Conservation (phyloP, 177 flowering plant species). For the Vitis hybrid region DNA sequence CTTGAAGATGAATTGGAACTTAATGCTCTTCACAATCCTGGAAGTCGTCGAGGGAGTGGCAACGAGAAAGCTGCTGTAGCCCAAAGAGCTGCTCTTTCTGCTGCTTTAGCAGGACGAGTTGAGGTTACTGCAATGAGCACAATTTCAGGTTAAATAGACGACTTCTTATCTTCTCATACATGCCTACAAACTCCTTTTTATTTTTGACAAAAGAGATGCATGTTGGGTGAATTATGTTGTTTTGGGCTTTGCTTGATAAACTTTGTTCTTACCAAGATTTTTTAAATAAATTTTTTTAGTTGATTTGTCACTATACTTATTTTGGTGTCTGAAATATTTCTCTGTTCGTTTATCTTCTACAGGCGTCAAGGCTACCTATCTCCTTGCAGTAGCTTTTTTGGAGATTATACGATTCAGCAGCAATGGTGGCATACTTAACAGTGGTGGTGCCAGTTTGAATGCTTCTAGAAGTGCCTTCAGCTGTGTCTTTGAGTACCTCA, state of each 20-base stretch:
- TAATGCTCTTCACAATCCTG: slow-evolving; percentile 98
- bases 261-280: background rate
- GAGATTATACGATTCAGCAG: slow-evolving; percentile 96
- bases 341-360: slow-evolving; percentile 14
- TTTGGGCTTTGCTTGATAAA: background rate
- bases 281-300: background rate
- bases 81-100: slow-evolving; percentile 92
- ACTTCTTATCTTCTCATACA: background rate
- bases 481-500: slow-evolving; percentile 95
- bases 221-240: background rate
- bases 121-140: slow-evolving; percentile 88
- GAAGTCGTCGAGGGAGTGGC: slow-evolving; percentile 88
- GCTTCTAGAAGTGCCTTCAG: slow-evolving; percentile 93
- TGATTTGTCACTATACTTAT: background rate
- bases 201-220: too few relatives aligned
- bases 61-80: slow-evolving; percentile 94
- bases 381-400: slow-evolving; percentile 90
- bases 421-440: slow-evolving; percentile 97
- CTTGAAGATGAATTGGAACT: slow-evolving; percentile 99
- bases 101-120: slow-evolving; percentile 94
- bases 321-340: slow-evolving; percentile 6
- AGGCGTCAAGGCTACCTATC: slow-evolving; percentile 99
- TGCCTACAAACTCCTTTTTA: background rate
- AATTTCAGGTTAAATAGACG: slow-evolving; percentile 66
- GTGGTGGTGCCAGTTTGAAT: slow-evolving; percentile 54